phyloP scores from a whole-genome alignment of 1,284 basidiomycete genomes.

The Cryptococcus depauperatus region DNA sequence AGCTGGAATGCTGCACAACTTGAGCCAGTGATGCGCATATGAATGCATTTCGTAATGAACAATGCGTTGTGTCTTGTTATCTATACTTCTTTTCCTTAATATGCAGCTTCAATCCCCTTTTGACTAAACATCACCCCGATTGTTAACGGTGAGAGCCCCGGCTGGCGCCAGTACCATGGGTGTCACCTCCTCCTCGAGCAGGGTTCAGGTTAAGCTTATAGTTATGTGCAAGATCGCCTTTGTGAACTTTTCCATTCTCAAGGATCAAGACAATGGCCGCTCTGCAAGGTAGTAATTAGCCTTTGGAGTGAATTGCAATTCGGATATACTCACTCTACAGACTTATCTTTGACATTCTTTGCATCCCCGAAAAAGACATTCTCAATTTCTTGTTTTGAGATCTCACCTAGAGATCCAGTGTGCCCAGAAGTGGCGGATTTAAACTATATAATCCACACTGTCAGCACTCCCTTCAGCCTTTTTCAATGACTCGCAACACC shows the following conservation, averaged over 20 bases:
- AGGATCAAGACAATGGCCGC: constrained; percentile 41
- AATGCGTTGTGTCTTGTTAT: too few relatives aligned
- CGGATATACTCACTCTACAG: constrained; percentile 33
- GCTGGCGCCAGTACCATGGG: constrained; percentile 16
- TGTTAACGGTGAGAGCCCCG: constrained; percentile 23
- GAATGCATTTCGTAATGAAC: background rate
- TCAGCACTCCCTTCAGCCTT: background rate
- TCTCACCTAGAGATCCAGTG: constrained; percentile 33
- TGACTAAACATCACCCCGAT: background rate
- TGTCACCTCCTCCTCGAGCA: constrained; percentile 30
- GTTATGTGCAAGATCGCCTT: constrained; percentile 21
- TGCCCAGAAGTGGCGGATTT: constrained; percentile 35
- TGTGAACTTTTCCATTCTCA: constrained; percentile 31
- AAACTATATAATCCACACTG: constrained; percentile 19
- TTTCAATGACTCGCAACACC: constrained; percentile 11
- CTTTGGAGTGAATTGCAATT: background rate
- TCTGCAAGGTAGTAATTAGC: constrained; percentile 12
- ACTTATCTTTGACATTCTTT: constrained; percentile 42
- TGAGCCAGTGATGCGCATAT: background rate
- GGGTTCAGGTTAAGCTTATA: constrained; percentile 34
- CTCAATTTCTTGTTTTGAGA: constrained; percentile 41
- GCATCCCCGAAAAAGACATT: constrained; percentile 39
- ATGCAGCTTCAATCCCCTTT: background rate
- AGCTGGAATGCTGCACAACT: too few relatives aligned
- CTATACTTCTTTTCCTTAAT: background rate